Base-by-base conservation (phyloP, 2,329 filamentous ascomycete genomes). In the Dryadomyces quercivorus region DNA sequence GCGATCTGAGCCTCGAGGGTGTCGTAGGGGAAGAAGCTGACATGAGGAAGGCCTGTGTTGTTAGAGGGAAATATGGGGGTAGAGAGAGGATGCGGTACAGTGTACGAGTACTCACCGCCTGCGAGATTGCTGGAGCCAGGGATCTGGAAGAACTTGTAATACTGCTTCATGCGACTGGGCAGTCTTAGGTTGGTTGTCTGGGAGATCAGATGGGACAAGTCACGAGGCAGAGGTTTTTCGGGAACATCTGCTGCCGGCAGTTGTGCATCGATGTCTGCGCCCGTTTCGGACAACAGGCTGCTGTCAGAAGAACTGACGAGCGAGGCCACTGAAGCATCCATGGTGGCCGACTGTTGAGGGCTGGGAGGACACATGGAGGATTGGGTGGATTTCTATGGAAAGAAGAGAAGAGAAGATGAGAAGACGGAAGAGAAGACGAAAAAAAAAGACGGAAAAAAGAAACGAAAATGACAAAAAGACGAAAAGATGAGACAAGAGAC, bases 11-110 rank as follows among this genome's bases (percentile, higher is more conserved):
- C 88, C 69, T 95, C 88, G 59, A 96, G 81, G 0, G 89, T 93
- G 63, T 96, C 90, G 69, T 86, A 95, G 9, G 91, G 91, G 64
- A 96, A 96, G 70, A 88, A 88, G 56, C 78, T 78, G 43, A 84
- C 75, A 67, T 93, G 85, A 16, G 91, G 91, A 21, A 95, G 78
- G 57, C 88, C 88, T 91, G 59, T 18, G 18, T 16, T 26, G 52
- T 38, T n/a, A 50, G 40, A 9, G 15, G 16, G 31, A 50, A 18
- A 26, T 18, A 50, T 31, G 38, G n/a, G 21, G 5, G 36, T n/a
- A n/a, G n/a, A 5, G 9, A 16, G 20, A 6, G 5, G 18, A 2
- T 10, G 47, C 15, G 16, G 16, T 16, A n/a, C n/a, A n/a, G n/a
- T n/a, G n/a, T n/a, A n/a, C n/a, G n/a, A n/a, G n/a, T 3, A 22